These are phyloP conservation scores for Boechera retrofracta DNA, from an alignment of 345 rosid genomes.

Conservation along the genomic window DNA sequence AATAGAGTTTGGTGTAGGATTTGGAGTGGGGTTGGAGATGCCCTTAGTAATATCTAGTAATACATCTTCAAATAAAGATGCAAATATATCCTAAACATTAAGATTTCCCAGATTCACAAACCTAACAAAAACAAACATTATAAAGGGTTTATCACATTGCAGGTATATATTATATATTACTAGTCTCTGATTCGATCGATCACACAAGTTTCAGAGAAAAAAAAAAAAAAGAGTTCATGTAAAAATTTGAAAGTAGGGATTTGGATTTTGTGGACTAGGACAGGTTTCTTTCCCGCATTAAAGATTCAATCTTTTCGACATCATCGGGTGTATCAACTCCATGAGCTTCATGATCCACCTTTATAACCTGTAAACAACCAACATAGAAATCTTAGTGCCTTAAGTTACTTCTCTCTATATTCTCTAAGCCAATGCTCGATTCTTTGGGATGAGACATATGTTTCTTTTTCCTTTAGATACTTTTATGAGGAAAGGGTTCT, in stretches of 20 bases:
- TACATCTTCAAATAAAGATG: too few relatives aligned
- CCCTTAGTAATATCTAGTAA: too few relatives aligned
- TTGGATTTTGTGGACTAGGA: too few relatives aligned
- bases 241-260: background rate
- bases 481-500: background rate
- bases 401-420: background rate
- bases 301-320: too few relatives aligned
- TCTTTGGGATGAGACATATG: background rate
- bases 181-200: background rate
- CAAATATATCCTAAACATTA: too few relatives aligned
- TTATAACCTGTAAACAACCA: constrained; percentile 67
- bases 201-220: background rate
- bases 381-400: background rate
- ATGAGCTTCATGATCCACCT: background rate
- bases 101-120: too few relatives aligned
- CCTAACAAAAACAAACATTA: background rate
- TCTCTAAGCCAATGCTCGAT: background rate
- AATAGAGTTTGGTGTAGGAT: too few relatives aligned
- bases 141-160: background rate
- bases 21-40: too few relatives aligned
- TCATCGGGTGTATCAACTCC: too few relatives aligned
- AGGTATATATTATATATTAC: background rate
- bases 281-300: too few relatives aligned
- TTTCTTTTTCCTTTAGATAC: background rate
- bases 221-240: background rate